phyloP scores from a whole-genome alignment of 2,329 filamentous ascomycete species.

The Verticillium zaregamsianum region DNA sequence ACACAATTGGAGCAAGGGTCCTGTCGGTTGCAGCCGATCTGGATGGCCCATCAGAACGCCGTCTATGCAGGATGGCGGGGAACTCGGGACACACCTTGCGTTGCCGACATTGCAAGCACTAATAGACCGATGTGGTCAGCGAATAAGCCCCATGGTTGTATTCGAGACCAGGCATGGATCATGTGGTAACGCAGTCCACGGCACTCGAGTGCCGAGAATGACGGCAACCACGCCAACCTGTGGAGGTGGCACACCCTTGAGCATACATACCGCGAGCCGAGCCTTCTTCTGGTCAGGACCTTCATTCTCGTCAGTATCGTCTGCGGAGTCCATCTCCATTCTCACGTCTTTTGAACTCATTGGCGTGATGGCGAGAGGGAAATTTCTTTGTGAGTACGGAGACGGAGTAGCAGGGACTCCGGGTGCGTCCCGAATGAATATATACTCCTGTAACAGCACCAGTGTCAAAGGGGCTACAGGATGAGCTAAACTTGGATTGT shows the following conservation, averaged over 20 bases:
- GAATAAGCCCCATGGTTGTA: too few relatives aligned
- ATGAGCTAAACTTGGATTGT: neutral
- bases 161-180: neutral
- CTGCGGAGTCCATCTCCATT: neutral
- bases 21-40: constrained; percentile 8
- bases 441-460: neutral
- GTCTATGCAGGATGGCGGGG: neutral
- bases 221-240: neutral
- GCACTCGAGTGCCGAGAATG: neutral
- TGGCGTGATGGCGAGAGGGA: neutral
- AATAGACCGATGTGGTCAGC: neutral
- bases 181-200: neutral
- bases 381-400: neutral
- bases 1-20: constrained; percentile 7
- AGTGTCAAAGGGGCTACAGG: neutral
- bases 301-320: neutral
- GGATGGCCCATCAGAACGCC: neutral
- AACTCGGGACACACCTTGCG: constrained; percentile 4
- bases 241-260: neutral
- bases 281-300: neutral
- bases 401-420: neutral
- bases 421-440: neutral
- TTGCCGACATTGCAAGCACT: constrained; percentile 8
- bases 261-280: neutral
- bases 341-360: neutral